A percentile compares a stretch with the other conserved stretches of the same genome.
Conservation (phyloP, 2,329 filamentous ascomycete species). For the Colletotrichum destructivum region DNA sequence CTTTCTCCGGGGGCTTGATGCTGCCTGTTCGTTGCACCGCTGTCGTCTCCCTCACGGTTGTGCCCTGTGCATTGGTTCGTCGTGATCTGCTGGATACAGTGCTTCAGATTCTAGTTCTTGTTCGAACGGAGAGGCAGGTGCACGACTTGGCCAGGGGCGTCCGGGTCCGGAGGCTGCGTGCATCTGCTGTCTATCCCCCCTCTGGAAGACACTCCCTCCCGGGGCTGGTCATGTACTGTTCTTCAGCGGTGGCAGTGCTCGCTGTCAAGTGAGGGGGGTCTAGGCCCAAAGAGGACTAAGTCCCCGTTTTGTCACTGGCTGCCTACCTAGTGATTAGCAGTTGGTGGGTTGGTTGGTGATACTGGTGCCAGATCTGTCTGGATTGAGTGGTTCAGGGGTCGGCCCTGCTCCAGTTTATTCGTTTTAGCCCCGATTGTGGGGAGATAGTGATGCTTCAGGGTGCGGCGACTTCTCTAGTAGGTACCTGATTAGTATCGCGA, state of each 20-base stretch:
- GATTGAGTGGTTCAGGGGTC: neutral
- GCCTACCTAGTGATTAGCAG: too few relatives aligned
- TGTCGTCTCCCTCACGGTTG: neutral
- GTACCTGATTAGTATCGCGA: neutral
- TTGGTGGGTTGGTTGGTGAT: neutral
- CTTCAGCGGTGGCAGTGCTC: conserved; percentile 33
- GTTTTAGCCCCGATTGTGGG: conserved; percentile 36
- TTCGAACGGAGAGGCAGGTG: neutral
- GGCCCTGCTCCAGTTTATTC: conserved; percentile 16
- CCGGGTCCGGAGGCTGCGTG: neutral
- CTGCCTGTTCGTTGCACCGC: neutral
- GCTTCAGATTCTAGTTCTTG: conserved; percentile 1
- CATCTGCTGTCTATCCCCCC: too few relatives aligned
- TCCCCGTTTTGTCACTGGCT: conserved; percentile 17
- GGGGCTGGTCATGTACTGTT: neutral
- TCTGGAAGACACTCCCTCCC: too few relatives aligned
- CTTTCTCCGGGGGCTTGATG: neutral
- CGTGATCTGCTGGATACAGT: neutral
- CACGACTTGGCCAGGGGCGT: neutral
- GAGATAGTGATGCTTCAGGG: neutral
- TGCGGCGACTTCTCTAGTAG: neutral
- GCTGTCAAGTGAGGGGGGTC: neutral
- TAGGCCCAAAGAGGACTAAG: conserved; percentile 27
- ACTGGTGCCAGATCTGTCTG: conserved; percentile 30
- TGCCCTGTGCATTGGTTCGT: neutral